A percentile compares a stretch with the other conserved stretches of the same genome.
phyloP scores from a whole-genome alignment of 352 stramenopile genomes.

The Globisporangium paddicum region DNA sequence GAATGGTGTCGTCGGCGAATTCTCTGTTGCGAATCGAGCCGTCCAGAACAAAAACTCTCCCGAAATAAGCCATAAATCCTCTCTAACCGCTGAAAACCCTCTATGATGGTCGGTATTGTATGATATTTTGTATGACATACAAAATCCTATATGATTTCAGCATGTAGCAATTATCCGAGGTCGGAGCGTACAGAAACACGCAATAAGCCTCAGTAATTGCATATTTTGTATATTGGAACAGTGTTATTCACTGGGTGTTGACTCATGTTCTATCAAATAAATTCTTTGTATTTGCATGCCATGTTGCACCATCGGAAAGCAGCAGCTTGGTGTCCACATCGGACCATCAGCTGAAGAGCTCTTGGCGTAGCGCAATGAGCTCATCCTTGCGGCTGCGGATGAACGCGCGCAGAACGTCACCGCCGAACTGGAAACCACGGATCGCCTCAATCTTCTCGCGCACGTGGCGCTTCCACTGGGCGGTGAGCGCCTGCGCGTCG shows the following conservation, averaged over 20 bases:
- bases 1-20: slow-evolving; percentile 1
- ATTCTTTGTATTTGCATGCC: neutral
- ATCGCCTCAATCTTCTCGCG: slow-evolving; percentile 40
- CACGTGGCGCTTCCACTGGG: slow-evolving; percentile 39
- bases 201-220: neutral
- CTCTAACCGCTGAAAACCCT: neutral
- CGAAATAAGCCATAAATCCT: neutral
- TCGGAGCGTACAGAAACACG: neutral
- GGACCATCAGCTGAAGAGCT: slow-evolving; percentile 37
- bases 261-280: neutral
- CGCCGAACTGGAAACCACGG: slow-evolving; percentile 54
- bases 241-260: neutral
- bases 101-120: neutral
- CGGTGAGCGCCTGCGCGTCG: slow-evolving; percentile 10
- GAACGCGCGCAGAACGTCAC: slow-evolving; percentile 44
- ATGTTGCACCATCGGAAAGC: slow-evolving; percentile 3
- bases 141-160: too few species aligned
- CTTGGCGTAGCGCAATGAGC: slow-evolving; percentile 41
- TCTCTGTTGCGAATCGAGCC: neutral
- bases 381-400: slow-evolving; percentile 59
- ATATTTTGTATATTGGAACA: neutral
- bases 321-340: neutral
- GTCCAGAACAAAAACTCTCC: slow-evolving; percentile 2
- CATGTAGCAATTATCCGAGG: too few species aligned
- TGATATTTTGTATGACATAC: too few species aligned